Conservation (phyloP, 306 rosid species). For the Glycine latifolia region DNA sequence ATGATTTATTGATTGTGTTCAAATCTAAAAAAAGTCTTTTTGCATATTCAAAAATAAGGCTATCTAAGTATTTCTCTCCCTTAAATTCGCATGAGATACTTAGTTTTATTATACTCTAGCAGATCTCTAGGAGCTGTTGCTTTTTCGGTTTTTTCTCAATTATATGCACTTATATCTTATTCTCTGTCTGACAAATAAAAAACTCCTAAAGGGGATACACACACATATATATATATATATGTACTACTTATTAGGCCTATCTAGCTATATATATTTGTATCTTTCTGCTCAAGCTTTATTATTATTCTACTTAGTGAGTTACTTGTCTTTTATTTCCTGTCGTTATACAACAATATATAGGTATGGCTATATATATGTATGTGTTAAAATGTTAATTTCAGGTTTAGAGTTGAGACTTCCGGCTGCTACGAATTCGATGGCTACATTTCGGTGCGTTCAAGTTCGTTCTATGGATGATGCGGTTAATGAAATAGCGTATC, state of each 20-base stretch:
- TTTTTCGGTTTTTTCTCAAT: not conserved
- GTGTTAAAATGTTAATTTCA: not conserved
- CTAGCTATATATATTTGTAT: not conserved
- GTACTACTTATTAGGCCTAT: not conserved
- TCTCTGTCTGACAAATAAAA: not conserved
- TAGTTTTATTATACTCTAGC: not conserved
- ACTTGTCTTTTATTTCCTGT: not conserved
- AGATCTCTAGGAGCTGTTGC: no score
- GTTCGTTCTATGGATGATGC: conserved; percentile 59
- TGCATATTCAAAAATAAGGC: no score
- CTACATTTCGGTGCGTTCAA: conserved; percentile 56
- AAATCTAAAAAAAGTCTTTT: no score
- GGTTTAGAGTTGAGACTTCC: conserved; percentile 62
- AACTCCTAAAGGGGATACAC: no score
- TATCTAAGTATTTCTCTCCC: no score
- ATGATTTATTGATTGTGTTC: no score
- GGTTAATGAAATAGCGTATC: conserved; percentile 62
- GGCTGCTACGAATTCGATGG: conserved; percentile 51
- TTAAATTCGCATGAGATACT: no score
- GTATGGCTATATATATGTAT: not conserved
- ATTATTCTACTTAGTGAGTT: no score
- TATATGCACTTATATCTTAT: not conserved
- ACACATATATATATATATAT: no score
- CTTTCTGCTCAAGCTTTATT: no score
- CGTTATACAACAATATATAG: not conserved